These are phyloP conservation scores for Podila clonocystis DNA, from an alignment of 192 early-diverging fungal genomes.

Conservation along the genomic window DNA sequence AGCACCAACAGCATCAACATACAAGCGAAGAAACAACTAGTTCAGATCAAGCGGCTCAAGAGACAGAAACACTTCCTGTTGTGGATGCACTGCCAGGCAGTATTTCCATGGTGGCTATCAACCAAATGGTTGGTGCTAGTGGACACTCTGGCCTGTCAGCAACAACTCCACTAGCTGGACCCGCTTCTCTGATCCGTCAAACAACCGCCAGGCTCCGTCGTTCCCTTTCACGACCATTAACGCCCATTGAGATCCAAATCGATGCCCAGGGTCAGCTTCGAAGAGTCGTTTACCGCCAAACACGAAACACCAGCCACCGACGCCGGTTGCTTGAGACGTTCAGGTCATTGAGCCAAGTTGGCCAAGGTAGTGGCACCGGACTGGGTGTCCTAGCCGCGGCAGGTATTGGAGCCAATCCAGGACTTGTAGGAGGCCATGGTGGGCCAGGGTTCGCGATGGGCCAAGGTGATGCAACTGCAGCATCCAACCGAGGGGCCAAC, in stretches of 20 bases:
- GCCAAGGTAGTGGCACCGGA: slow-evolving; percentile 5
- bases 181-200: slow-evolving; percentile 29
- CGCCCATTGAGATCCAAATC: slow-evolving; percentile 44
- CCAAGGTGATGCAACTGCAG: not conserved
- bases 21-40: not conserved
- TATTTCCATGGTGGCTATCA: slow-evolving; percentile 12
- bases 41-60: not conserved
- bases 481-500: not conserved
- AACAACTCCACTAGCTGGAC: not conserved
- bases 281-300: slow-evolving; percentile 33
- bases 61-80: not conserved
- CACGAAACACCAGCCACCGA: slow-evolving; percentile 11
- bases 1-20: not conserved
- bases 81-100: not conserved
- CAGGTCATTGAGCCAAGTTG: slow-evolving; percentile 39
- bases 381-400: slow-evolving; percentile 23
- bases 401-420: slow-evolving; percentile 1
- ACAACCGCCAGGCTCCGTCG: slow-evolving; percentile 36
- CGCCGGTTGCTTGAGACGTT: slow-evolving; percentile 36
- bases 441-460: not conserved
- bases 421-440: not conserved
- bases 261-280: slow-evolving; percentile 42
- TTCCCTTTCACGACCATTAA: slow-evolving; percentile 19
- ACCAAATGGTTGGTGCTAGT: slow-evolving; percentile 9
- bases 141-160: not conserved